These are phyloP conservation scores for Bipolaris victoriae DNA, from an alignment of 2,329 filamentous ascomycete species.

Conservation along the genomic window DNA sequence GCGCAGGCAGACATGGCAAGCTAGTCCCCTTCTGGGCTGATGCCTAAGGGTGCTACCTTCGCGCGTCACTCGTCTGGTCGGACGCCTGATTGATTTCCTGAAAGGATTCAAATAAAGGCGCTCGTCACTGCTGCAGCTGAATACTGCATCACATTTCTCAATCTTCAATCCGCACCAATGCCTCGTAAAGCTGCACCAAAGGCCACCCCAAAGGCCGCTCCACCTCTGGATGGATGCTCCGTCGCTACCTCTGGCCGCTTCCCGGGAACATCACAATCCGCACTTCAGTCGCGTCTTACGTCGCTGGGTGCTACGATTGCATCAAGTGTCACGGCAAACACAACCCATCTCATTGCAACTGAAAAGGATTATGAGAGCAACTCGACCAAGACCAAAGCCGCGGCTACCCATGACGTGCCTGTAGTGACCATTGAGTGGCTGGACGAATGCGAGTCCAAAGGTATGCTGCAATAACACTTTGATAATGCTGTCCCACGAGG, in stretches of 20 bases:
- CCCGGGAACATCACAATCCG: conserved; percentile 58
- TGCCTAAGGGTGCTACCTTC: conserved; percentile 18
- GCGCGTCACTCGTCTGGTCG: conserved; percentile 9
- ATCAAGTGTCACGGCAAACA: conserved; percentile 57
- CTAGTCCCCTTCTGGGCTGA: conserved; percentile 18
- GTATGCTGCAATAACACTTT: conserved; percentile 25
- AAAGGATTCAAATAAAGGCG: conserved; percentile 20
- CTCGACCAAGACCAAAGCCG: conserved; percentile 60
- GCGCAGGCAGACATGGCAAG: conserved; percentile 23
- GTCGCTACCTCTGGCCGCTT: conserved; percentile 69
- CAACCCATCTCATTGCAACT: conserved; percentile 64
- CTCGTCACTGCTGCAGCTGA: conserved; percentile 2
- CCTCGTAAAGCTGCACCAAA: conserved; percentile 31
- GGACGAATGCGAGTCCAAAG: conserved; percentile 58
- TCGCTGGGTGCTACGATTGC: conserved; percentile 59
- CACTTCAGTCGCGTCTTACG: conserved; percentile 56
- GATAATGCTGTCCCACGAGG: neutral
- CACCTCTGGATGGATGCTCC: conserved; percentile 56
- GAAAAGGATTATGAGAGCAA: conserved; percentile 59
- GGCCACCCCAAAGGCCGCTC: conserved; percentile 21
- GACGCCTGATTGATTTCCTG: conserved; percentile 7
- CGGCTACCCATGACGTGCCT: conserved; percentile 55
- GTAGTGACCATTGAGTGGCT: conserved; percentile 69
- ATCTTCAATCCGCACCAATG: conserved; percentile 18
- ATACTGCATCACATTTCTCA: neutral